Base-by-base conservation (phyloP, 331 rosid species). In the Erythrophleum ivorense region DNA sequence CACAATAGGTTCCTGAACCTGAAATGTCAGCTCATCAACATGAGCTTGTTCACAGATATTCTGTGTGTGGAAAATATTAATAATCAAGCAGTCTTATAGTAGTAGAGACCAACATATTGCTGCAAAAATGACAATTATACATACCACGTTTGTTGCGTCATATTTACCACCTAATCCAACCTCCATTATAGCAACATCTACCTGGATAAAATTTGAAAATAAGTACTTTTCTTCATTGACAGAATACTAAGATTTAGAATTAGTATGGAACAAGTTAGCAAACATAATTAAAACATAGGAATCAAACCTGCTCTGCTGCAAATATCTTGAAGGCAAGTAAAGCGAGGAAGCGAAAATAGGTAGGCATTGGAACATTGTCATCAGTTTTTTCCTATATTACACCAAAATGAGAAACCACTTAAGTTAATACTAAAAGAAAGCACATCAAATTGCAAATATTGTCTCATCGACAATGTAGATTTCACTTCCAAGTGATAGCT, bases 271-370 rank as follows among this genome's bases (percentile, higher is more conserved):
- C 69, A 69, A 79, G 65, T 71, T 54, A 31, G 72, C 48, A 60
- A 15, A 53, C 38, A 71, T 83, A 76, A 71, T 55, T 49, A 77
- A 83, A 83, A 76, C 58, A 46, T 73, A 80, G 8, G 71, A 58
- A 49, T 72, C 90, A 86, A 81, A 95, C 98, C 99, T 95, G 90
- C 84, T 95, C 98, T 48, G 85, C 94, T 58, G 96, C 71, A 86
- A 95, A 95, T 82, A 95, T 95, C 90, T 95, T 95, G 95, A 95
- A 89, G 78, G 97, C 99, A 81, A 95, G 99, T 78, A 95, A 90
- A 68, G 98, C 97, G 73, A 95, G 98, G 88, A 95, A 93, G 86
- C 94, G 98, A 83, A 95, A 95, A 85, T 89, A 91, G 69, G 97
- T 82, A 40, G 99, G 98, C 98, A 95, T 95, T 36, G 98, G 99